These are phyloP conservation scores for Phytophthora ohioensis DNA, from an alignment of 352 stramenopile species.

Conservation along the genomic window DNA sequence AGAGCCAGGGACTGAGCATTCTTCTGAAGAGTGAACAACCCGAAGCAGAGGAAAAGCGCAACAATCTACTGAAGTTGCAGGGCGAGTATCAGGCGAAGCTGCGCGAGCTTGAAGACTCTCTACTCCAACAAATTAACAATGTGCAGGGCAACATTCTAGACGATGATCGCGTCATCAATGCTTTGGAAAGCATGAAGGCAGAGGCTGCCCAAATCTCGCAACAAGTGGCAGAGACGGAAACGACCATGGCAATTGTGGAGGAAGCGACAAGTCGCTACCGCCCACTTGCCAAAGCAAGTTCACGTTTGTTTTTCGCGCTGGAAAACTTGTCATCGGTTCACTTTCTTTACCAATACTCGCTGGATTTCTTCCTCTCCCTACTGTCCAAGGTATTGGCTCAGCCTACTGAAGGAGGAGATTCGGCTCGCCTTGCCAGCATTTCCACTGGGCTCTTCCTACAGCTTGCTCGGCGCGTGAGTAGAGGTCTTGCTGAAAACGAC, in stretches of 20 bases:
- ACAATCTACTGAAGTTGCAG: constrained; percentile 97
- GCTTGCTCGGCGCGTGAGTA: constrained; percentile 93
- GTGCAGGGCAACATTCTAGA: constrained; percentile 99
- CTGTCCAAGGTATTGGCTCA: constrained; percentile 92
- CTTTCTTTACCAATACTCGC: constrained; percentile 99
- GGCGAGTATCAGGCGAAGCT: constrained; percentile 98
- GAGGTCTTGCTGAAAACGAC: constrained; percentile 96
- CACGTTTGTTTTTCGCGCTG: constrained; percentile 93
- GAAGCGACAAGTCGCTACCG: constrained; percentile 95
- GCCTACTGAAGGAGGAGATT: constrained; percentile 37
- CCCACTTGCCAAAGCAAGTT: constrained; percentile 92
- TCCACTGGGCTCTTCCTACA: constrained; percentile 91
- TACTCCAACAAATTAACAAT: constrained; percentile 98
- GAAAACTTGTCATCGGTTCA: constrained; percentile 96
- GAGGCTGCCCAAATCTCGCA: constrained; percentile 97
- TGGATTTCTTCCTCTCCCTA: constrained; percentile 98
- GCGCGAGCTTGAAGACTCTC: constrained; percentile 97
- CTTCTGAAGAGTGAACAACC: constrained; percentile 98
- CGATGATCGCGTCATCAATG: constrained; percentile 98
- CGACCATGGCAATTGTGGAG: constrained; percentile 87
- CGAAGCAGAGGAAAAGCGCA: constrained; percentile 97
- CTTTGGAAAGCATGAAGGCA: constrained; percentile 98
- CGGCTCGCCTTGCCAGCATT: constrained; percentile 68
- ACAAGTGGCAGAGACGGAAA: constrained; percentile 87
- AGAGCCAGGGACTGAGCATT: constrained; percentile 96